These are phyloP conservation scores for Gnaphalium uliginosum DNA, from an alignment of 129 eudicot species.

Conservation along the genomic window DNA sequence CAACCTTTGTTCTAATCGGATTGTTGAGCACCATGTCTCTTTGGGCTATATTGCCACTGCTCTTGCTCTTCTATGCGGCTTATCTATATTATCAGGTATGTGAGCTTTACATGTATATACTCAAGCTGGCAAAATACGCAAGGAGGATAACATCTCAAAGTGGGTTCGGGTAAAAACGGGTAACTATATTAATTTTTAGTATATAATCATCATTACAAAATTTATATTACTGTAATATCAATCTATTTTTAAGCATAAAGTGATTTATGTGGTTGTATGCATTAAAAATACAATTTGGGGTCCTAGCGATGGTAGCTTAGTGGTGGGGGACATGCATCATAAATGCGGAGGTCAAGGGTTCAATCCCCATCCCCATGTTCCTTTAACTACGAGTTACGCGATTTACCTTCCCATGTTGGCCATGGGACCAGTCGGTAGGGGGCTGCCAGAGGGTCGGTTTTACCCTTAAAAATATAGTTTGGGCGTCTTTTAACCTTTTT, in stretches of 20 bases:
- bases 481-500: not conserved
- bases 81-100: constrained; percentile 93
- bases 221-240: not conserved
- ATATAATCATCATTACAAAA: not conserved
- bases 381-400: too few relatives aligned
- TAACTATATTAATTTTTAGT: not conserved
- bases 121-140: not conserved
- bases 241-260: not conserved
- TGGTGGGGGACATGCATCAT: too few relatives aligned
- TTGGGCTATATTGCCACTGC: constrained; percentile 97
- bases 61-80: constrained; percentile 80
- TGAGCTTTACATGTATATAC: not conserved
- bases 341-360: too few relatives aligned
- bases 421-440: too few relatives aligned
- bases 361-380: too few relatives aligned
- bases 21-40: constrained; percentile 83
- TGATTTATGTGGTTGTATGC: not conserved
- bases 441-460: not conserved
- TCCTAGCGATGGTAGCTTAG: too few relatives aligned
- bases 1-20: constrained; percentile 90
- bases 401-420: too few relatives aligned
- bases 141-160: not conserved
- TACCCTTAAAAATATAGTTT: too few relatives aligned
- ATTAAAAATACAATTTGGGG: not conserved
- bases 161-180: not conserved